Evolutionary conservation across 2,329 filamentous ascomycete species (phyloP), one percentile per base, ranked within the genome.

Genomic region (Verticillium isaacii): DNA sequence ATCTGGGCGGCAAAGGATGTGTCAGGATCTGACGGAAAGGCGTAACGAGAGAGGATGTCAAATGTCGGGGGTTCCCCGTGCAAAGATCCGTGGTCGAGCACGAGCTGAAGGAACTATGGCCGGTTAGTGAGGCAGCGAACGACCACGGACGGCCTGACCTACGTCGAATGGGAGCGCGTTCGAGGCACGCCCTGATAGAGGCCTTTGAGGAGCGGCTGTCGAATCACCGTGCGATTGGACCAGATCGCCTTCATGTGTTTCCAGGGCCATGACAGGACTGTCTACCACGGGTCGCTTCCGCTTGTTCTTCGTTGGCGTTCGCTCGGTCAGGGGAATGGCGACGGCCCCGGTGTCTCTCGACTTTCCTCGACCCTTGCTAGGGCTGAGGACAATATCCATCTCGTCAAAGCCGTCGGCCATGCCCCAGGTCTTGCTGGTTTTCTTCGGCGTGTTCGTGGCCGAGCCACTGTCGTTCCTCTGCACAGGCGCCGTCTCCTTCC

Each of bases 341-440:
- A 82, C 75, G 0, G 81, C 73, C 0, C 78, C 77, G 0, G 73
- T 71, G 60, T 78, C 76, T 64, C 72, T 79, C 66, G 66, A 66
- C 75, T 65, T 69, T 71, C 59, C 77, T 74, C 59, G 80, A 77
- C 77, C 78, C 67, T 84, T 85, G 68, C 74, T 82, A 0, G 84
- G 85, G 61, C 84, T 87, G 5, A 73, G 71, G 8, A 79, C 77
- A 60, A 85, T 78, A 64, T 87, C 84, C 65, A 85, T 78, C 63
- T 91, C 86, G 63, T 93, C 90, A 68, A 95, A 95, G 0, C 91
- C 91, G 73, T 95, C 91, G 1, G 89, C 83, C 58, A 90, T 77
- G 1, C 82, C 80, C 74, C 84, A 84, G 1, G 78, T 74, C 71
- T 83, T 86, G 32, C 80, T 74, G 1, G 75, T 70, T 71, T 85